A percentile compares a stretch with the other conserved stretches of the same genome.
Evolutionary conservation across 2,329 filamentous ascomycete genomes (phyloP).

Genomic region (Stenocarpella maydis): DNA sequence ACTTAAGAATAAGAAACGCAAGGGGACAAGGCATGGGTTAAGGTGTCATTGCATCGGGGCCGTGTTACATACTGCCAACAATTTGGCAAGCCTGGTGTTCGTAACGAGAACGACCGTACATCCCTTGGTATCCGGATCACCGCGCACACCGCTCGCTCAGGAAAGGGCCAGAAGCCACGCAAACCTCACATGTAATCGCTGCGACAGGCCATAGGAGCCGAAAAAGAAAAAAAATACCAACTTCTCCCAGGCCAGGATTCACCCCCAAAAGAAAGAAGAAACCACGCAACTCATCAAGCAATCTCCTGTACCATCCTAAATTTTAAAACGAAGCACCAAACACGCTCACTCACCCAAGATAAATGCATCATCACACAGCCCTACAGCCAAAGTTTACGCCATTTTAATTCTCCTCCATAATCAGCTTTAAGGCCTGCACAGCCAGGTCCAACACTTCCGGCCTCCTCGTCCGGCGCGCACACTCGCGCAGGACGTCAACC

Average conservation of each 20-base stretch:
- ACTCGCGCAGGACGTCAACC: constrained; percentile 72
- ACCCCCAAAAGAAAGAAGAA: background rate
- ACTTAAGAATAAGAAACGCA: too few relatives aligned
- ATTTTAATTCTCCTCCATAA: constrained; percentile 55
- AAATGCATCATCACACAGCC: background rate
- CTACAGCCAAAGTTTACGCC: background rate
- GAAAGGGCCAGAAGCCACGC: background rate
- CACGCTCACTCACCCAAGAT: constrained; percentile 1
- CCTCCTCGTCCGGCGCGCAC: constrained; percentile 73
- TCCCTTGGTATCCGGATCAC: background rate
- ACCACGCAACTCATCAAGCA: background rate
- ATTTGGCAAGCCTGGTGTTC: too few relatives aligned
- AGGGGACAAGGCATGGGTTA: too few relatives aligned
- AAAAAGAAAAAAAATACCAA: background rate
- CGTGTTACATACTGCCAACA: background rate
- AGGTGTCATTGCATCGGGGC: too few relatives aligned
- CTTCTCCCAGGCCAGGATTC: background rate
- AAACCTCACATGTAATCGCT: constrained; percentile 1
- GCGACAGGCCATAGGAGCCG: background rate
- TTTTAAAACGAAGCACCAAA: background rate
- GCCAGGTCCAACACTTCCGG: constrained; percentile 75
- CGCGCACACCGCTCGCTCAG: background rate
- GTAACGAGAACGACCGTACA: too few relatives aligned
- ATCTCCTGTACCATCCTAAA: background rate
- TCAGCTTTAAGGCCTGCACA: constrained; percentile 75